Percentiles rank a stretch among this genome's conserved stretches.
Conservation (phyloP, 2,329 filamentous ascomycete genomes). For the Xylariaceae sp. region DNA sequence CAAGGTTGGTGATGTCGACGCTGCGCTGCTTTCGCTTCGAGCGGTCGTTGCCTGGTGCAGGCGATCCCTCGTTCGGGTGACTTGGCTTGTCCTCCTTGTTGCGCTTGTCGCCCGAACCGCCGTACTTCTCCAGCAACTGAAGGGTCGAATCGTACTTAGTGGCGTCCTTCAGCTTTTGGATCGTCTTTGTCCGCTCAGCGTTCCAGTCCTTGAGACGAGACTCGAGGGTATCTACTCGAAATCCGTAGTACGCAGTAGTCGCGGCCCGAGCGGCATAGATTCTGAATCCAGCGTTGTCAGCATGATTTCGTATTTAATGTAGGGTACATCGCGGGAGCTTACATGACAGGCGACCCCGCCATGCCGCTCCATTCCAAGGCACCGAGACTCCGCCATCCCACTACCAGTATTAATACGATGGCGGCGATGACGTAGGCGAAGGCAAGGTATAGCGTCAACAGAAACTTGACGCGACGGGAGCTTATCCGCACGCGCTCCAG, state of each 20-base stretch:
- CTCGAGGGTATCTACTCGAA: constrained; percentile 67
- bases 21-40: constrained; percentile 28
- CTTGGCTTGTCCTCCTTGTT: constrained; percentile 31
- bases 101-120: constrained; percentile 54
- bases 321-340: constrained; percentile 29
- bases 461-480: constrained; percentile 71
- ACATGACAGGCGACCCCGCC: constrained; percentile 73
- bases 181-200: constrained; percentile 76
- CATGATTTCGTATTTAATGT: not conserved
- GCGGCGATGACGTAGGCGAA: constrained; percentile 87
- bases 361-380: constrained; percentile 72
- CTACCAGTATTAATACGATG: constrained; percentile 75
- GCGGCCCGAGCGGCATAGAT: constrained; percentile 69
- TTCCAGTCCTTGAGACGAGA: constrained; percentile 67
- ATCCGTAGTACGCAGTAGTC: constrained; percentile 70
- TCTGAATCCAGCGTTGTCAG: constrained; percentile 41
- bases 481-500: constrained; percentile 69
- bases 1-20: constrained; percentile 22
- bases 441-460: constrained; percentile 84
- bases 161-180: constrained; percentile 88
- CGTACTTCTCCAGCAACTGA: constrained; percentile 91
- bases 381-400: constrained; percentile 76
- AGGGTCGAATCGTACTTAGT: constrained; percentile 96
- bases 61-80: constrained; percentile 20
- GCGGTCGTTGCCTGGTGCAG: constrained; percentile 23